These are phyloP conservation scores for Emydomyces testavorans DNA, from an alignment of 2,329 filamentous ascomycete species.

Conservation along the genomic window DNA sequence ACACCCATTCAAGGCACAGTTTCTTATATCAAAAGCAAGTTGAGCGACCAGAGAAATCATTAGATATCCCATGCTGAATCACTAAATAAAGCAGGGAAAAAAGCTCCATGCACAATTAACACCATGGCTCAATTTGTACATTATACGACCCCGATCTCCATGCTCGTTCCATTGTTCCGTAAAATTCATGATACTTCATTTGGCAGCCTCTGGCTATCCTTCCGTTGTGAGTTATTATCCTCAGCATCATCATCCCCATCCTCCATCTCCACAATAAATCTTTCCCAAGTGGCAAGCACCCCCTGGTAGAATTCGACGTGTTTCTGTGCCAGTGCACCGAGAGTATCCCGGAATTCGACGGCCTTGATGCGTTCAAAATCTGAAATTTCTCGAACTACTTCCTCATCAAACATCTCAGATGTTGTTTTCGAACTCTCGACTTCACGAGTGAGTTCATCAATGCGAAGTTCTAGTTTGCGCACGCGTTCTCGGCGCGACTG, in stretches of 20 bases:
- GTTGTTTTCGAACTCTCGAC: constrained; percentile 79
- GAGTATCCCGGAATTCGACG: constrained; percentile 75
- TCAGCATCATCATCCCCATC: constrained; percentile 17
- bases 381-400: constrained; percentile 81
- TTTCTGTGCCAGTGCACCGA: constrained; percentile 70
- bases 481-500: constrained; percentile 75
- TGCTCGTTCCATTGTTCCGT: not conserved
- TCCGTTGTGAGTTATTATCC: constrained; percentile 1
- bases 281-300: constrained; percentile 74
- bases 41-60: not conserved
- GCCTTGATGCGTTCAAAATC: constrained; percentile 97
- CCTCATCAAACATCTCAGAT: constrained; percentile 88
- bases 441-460: constrained; percentile 80
- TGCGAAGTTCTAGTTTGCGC: constrained; percentile 80
- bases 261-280: constrained; percentile 81
- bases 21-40: too few relatives aligned
- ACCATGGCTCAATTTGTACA: constrained; percentile 6
- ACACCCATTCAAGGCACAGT: too few relatives aligned
- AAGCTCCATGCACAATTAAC: not conserved
- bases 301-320: constrained; percentile 78
- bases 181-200: constrained; percentile 9
- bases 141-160: not conserved
- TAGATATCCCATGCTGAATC: not conserved
- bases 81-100: not conserved
- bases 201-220: not conserved